A percentile compares a stretch with the other conserved stretches of the same genome.
Conservation (phyloP, 805 yeast genomes). For the Candida berthetii region DNA sequence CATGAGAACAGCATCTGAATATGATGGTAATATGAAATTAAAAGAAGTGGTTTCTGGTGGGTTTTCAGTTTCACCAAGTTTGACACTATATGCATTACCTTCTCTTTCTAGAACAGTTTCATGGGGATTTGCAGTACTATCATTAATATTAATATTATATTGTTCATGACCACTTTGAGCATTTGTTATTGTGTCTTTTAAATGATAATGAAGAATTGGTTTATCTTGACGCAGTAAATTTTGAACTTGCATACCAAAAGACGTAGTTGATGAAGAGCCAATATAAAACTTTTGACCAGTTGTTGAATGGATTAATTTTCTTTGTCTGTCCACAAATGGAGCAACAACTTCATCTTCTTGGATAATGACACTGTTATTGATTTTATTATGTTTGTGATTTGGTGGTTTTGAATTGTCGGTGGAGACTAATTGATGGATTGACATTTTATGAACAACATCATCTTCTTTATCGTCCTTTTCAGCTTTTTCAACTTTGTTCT, state of each 20-base stretch:
- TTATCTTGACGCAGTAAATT: conserved; percentile 34
- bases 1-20: conserved; percentile 65
- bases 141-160: too few relatives aligned
- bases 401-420: too few relatives aligned
- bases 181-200: too few relatives aligned
- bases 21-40: conserved; percentile 68
- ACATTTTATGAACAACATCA: conserved; percentile 48
- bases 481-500: too few relatives aligned
- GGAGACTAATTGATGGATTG: too few relatives aligned
- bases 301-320: conserved; percentile 64
- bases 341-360: conserved; percentile 48
- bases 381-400: too few relatives aligned
- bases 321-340: conserved; percentile 66
- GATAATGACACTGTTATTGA: too few relatives aligned
- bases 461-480: conserved; percentile 26
- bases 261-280: conserved; percentile 79
- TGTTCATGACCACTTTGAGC: too few relatives aligned
- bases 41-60: conserved; percentile 64
- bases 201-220: too few relatives aligned
- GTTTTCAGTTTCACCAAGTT: conserved; percentile 60
- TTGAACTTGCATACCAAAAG: conserved; percentile 73
- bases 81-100: conserved; percentile 69
- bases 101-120: conserved; percentile 67
- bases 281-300: conserved; percentile 73
- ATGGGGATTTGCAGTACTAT: conserved; percentile 9